Base-by-base conservation (phyloP, 2,329 filamentous ascomycete genomes). In the Cordyceps cicadae region DNA sequence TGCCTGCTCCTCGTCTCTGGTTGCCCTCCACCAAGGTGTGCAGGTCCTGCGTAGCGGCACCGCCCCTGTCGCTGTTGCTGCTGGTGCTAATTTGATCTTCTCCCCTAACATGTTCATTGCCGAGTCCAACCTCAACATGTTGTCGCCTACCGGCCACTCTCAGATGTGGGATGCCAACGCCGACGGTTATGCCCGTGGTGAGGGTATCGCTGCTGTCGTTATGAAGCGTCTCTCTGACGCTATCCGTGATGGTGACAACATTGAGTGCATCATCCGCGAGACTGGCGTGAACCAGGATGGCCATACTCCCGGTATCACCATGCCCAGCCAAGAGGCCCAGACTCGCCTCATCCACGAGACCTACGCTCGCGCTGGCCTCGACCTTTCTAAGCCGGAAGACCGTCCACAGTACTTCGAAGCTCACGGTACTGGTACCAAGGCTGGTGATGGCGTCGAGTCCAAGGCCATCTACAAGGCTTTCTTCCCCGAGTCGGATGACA, bases 251-350 rank as follows among this genome's bases (percentile, higher is more conserved):
- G 79, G 79, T 17, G 82, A 86, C 65, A 73, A 77, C 1, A 78
- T 82, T 62, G 72, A 76, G 48, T 77, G 77, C 24, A 72, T 81
- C 37, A 78, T 83, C 56, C 73, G 71, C 21, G 78, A 73, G 12
- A 79, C 74, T 12, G 78, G 75, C 6, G 70, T 78, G 57, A 83
- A 82, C 65, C 76, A 78, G 63, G 81, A 85, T 66, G 83, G 83
- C 21, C 77, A 70, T 61, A 79, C 76, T 1, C 80, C 80, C 0
- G 81, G 81, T 5, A 80, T 85, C 53, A 84, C 81, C 0, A 77
- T 81, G 72, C 83, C 84, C 0, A 83, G 72, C 55, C 71, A 70
- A 0, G 69, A 70, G 4, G 75, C 77, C 0, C 77, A 79, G 62
- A 67, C 69, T 6, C 63, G 66, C 5, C 67, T 78, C 5, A 79